Base-by-base conservation (phyloP, 139 green algal species). In the Tetradesmus obliquus region DNA sequence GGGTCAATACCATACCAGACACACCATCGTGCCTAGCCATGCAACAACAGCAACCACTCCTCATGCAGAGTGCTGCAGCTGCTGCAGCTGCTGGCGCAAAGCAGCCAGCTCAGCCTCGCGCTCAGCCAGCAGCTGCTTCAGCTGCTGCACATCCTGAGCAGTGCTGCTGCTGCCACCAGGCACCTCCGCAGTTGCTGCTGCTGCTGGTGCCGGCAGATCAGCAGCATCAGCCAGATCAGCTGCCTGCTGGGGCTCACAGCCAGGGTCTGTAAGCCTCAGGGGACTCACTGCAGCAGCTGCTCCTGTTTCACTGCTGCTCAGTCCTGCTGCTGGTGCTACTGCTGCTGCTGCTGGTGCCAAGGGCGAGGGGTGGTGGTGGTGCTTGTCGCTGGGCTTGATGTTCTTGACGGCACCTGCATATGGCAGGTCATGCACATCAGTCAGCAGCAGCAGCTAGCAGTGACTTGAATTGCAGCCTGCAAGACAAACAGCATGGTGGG, bases 81-180 rank as follows among this genome's bases (percentile, higher is more conserved):
- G 85, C 54, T 89, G 24, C 74, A 91, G 72, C 74, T 91, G 87
- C 87, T 79, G 19, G 22, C 81, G 55, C 54, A 91, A 32, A 83
- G 86, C 20, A 2, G 72, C 60, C 3, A 90, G 45, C 55, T 90
- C 86, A 83, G 86, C 69, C 60, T 84, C 87, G 7, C 51, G 55
- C 55, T 57, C 71, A 71, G 74, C 72, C 72, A 91, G 72, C 72
- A 86, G 51, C 53, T 58, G 74, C 74, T 82, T 71, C 72, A 79
- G 53, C 19, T 84, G 53, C n/a, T 91, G 87, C 55, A 91, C 19
- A 20, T 58, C 81, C 3, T 57, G 45, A n/a, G 81, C 81, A 53
- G 20, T 32, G 19, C 74, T 13, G 15, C 53, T 32, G 45, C 12
- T 24, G 19, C 55, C 62, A 5, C 79, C 84, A 22, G 57, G 84